Evolutionary conservation across 1,139 yeast genomes (phyloP).

Genomic region (Saccharomyces hybrid): DNA sequence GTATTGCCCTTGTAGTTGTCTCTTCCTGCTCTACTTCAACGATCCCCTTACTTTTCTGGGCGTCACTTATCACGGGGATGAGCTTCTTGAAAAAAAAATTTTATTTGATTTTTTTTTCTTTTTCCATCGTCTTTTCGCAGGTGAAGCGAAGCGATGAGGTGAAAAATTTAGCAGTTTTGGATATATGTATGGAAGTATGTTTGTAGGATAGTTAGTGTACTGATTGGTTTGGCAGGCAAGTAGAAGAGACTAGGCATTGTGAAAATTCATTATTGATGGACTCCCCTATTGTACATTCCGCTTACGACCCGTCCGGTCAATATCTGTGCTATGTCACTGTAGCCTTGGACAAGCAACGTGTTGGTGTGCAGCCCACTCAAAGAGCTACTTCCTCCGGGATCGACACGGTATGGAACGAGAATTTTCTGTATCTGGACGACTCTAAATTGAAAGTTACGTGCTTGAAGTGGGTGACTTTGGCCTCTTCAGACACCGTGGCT

Average conservation of each 20-base stretch:
- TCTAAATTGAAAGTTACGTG: constrained; percentile 43
- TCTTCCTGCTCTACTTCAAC: neutral
- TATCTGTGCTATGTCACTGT: constrained; percentile 61
- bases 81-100: constrained; percentile 4
- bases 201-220: neutral
- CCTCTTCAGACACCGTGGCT: constrained; percentile 31
- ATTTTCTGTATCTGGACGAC: constrained; percentile 43
- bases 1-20: neutral
- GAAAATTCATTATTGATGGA: constrained; percentile 6
- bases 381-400: constrained; percentile 34
- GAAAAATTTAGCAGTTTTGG: constrained; percentile 4
- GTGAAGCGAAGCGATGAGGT: constrained; percentile 14
- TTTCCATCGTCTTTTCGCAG: neutral
- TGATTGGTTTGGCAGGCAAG: neutral
- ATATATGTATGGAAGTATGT: neutral
- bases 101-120: constrained; percentile 1
- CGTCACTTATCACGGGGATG: neutral
- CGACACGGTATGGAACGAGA: constrained; percentile 12
- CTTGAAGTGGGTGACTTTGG: constrained; percentile 48
- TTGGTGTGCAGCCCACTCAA: constrained; percentile 55
- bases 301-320: constrained; percentile 41
- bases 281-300: constrained; percentile 28
- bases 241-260: neutral
- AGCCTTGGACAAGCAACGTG: constrained; percentile 66
- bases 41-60: neutral